Evolutionary conservation across 208 protist genomes (phyloP), one percentile per base, ranked within the genome.

Genomic region (Crithidia mellificae): DNA sequence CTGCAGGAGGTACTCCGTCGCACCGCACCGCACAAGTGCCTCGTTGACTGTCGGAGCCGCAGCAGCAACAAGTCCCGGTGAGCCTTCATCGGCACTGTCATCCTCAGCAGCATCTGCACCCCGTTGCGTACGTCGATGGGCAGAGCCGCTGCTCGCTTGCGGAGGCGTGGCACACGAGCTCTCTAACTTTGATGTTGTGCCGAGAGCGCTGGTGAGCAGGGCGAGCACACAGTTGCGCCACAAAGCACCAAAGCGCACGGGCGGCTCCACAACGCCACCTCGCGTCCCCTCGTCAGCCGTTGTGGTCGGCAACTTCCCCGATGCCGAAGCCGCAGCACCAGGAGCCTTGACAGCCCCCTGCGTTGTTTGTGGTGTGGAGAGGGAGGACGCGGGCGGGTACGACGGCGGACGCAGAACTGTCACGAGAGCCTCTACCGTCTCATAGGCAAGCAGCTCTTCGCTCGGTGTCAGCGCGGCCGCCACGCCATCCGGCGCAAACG

Each of bases 201-300:
- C 30, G 9, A 66, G 27, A 9, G 29, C 61, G 6, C 54, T 15
- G 19, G 53, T 54, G 6, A 70, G 32, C 9, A 76, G 63, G 1
- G 70, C 62, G 0, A 70, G n/a, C 41, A 76, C 47, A 34, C 55
- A 70, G 63, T 69, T 44, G 63, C 49, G 62, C 70, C 62, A 76
- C 47, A 20, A 32, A 36, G 43, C 32, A n/a, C 47, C 41, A n/a
- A 22, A 41, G 29, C 51, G 29, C n/a, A n/a, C n/a, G n/a, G n/a
- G n/a, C n/a, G n/a, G n/a, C n/a, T n/a, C n/a, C n/a, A n/a, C n/a
- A n/a, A n/a, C n/a, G n/a, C n/a, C n/a, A n/a, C n/a, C n/a, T n/a
- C n/a, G n/a, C n/a, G n/a, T n/a, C n/a, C n/a, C n/a, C n/a, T n/a
- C n/a, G n/a, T n/a, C n/a, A n/a, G n/a, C n/a, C n/a, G n/a, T n/a